Percentiles rank a stretch among this genome's conserved stretches.
Evolutionary conservation across 2,329 filamentous ascomycete genomes (phyloP).

Genomic region (Cadophora malorum): DNA sequence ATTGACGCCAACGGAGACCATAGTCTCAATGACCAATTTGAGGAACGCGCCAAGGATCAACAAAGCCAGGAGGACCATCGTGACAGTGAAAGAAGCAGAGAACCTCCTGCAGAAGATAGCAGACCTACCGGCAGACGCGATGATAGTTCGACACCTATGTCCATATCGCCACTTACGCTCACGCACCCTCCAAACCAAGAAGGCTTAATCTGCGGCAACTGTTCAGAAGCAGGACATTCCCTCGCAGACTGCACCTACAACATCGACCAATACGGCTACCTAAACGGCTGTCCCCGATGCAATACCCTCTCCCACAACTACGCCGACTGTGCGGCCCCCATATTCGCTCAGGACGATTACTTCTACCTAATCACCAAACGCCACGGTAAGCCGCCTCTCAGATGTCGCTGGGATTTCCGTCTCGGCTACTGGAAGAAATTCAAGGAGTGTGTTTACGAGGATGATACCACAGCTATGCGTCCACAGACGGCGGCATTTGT

Average conservation of each 20-base stretch:
- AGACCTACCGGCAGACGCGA: too few relatives aligned
- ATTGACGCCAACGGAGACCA: not conserved
- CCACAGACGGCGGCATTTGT: not conserved
- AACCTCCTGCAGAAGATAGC: not conserved
- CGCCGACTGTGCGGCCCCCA: not conserved
- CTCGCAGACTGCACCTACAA: conserved; percentile 10
- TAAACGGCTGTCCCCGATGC: conserved; percentile 2
- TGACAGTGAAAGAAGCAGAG: not conserved
- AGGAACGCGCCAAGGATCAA: not conserved
- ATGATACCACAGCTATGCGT: too few relatives aligned
- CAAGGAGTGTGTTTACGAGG: not conserved
- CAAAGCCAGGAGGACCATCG: not conserved
- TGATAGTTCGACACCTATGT: not conserved
- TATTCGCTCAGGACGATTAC: not conserved
- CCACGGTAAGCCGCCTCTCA: not conserved
- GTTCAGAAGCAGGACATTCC: not conserved
- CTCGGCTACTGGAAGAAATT: not conserved
- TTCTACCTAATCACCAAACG: not conserved
- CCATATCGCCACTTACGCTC: not conserved
- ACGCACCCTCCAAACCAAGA: not conserved
- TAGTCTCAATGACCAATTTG: not conserved
- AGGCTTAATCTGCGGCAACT: not conserved
- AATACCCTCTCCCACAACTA: conserved; percentile 3
- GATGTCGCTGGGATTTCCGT: not conserved
- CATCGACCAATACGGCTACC: conserved; percentile 13